Evolutionary conservation across 2,329 filamentous ascomycete genomes (phyloP), one percentile per base, ranked within the genome.

Genomic region (Pseudogymnoascus sp.): DNA sequence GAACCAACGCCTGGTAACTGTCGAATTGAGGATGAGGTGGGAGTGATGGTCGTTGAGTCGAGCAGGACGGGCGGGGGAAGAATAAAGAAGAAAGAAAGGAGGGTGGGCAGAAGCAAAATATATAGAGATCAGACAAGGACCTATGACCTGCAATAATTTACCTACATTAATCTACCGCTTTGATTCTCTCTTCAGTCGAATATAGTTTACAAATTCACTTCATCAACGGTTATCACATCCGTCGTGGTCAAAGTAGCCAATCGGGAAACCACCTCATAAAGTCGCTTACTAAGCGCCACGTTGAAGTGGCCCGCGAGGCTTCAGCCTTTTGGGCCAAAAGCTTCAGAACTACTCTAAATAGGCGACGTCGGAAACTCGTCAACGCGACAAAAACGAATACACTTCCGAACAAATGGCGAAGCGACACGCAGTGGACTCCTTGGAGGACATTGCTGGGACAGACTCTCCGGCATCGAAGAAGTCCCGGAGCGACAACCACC

Each of bases 391-490:
- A 22, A 53, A 33, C 47, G 28, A 33, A 53, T 53, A 53, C 6
- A 4, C 25, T 15, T n/a, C 47, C 28, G 18, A 18, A 33, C 47
- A 57, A 28, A 77, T 77, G 78, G 74, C 75, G 60, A 86, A 87
- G 75, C 80, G 84, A 63, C 79, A 80, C 62, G 84, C 84, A 61
- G 79, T 80, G 30, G 83, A 86, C 71, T 76, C 82, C 41, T 76
- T 87, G 38, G 83, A 85, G 37, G 82, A 85, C 64, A 71, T 83
- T 47, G 72, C 74, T 37, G 81, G 76, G 61, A 71, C 80, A 61
- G 80, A 76, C 57, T 85, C 83, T 33, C 84, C 84, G 3, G 80
- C 78, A 33, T 82, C 82, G 20, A 87, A 86, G 72, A 80, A 76
- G 66, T 83, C 81, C 36, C 77, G 82, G 64, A 71, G 78, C 36